Conservation (phyloP, 352 stramenopile genomes). For the Phytophthora chlamydospora region DNA sequence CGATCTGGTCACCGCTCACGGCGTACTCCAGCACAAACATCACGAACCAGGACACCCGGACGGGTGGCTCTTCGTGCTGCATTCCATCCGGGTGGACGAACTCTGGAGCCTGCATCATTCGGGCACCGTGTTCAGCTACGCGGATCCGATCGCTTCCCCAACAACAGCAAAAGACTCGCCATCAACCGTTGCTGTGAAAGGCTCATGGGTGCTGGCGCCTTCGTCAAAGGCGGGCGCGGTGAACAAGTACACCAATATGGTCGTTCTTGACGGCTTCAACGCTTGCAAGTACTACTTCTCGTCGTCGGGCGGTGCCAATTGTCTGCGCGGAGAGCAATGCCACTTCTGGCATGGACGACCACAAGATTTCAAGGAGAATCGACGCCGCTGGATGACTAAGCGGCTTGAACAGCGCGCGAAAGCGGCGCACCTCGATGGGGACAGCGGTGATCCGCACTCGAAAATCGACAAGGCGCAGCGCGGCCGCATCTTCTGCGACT, state of each 20-base stretch:
- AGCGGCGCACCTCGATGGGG: constrained; percentile 59
- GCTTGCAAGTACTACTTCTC: constrained; percentile 90
- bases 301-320: constrained; percentile 62
- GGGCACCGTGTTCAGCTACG: constrained; percentile 64
- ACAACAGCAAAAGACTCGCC: constrained; percentile 1
- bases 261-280: constrained; percentile 79
- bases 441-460: constrained; percentile 66
- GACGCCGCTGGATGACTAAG: constrained; percentile 68
- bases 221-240: constrained; percentile 49
- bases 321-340: constrained; percentile 65
- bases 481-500: constrained; percentile 81
- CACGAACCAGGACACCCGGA: constrained; percentile 25
- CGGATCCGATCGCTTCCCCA: constrained; percentile 9
- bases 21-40: constrained; percentile 52
- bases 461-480: constrained; percentile 80
- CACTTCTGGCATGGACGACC: constrained; percentile 82
- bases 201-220: constrained; percentile 53
- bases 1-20: constrained; percentile 56
- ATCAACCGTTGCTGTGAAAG: constrained; percentile 29
- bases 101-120: constrained; percentile 61
- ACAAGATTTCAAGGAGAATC: constrained; percentile 70
- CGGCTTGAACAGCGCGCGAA: constrained; percentile 67
- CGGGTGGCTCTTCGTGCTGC: constrained; percentile 64
- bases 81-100: constrained; percentile 55
- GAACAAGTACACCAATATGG: constrained; percentile 87